Evolutionary conservation across 352 stramenopile genomes (phyloP).

Genomic region (Globisporangium uncinulatum): DNA sequence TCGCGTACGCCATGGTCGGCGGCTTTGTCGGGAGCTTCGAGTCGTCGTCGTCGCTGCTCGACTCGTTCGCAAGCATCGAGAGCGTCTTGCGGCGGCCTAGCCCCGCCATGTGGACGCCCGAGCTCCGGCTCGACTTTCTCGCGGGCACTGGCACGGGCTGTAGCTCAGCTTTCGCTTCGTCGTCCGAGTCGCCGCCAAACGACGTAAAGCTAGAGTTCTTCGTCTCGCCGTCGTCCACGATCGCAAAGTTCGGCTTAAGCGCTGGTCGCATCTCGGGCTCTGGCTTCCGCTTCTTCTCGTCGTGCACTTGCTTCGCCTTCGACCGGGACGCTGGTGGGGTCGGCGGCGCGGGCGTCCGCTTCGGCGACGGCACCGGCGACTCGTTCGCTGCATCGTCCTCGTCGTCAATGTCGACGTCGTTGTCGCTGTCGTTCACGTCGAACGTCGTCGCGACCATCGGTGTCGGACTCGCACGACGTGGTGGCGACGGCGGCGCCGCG

Average conservation of each 20-base stretch:
- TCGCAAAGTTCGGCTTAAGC: slow-evolving; percentile 64
- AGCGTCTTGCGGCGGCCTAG: slow-evolving; percentile 67
- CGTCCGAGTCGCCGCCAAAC: slow-evolving; percentile 77
- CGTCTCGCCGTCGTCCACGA: slow-evolving; percentile 47
- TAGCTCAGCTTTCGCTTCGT: slow-evolving; percentile 69
- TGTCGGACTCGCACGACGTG: slow-evolving; percentile 1
- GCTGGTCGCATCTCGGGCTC: slow-evolving; percentile 5
- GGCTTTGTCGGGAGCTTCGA: slow-evolving; percentile 53
- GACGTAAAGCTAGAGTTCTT: slow-evolving; percentile 82
- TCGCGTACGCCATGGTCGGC: slow-evolving; percentile 22
- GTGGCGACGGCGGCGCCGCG: slow-evolving; percentile 9
- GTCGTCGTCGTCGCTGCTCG: slow-evolving; percentile 72
- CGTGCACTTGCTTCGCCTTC: slow-evolving; percentile 4
- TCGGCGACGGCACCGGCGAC: slow-evolving; percentile 15
- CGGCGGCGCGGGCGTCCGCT: slow-evolving; percentile 17
- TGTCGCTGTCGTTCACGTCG: slow-evolving; percentile 6
- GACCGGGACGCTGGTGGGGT: slow-evolving; percentile 13
- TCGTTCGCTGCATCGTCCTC: slow-evolving; percentile 6
- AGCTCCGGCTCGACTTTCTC: slow-evolving; percentile 26
- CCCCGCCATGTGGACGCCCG: slow-evolving; percentile 45
- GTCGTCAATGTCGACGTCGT: slow-evolving; percentile 6
- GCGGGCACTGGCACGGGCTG: slow-evolving; percentile 43
- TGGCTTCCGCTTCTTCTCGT: slow-evolving; percentile 1
- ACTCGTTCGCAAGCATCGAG: slow-evolving; percentile 65
- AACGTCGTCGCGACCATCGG: slow-evolving; percentile 4